phyloP scores from a whole-genome alignment of 352 stramenopile genomes.

The Aphanomyces cochlioides region DNA sequence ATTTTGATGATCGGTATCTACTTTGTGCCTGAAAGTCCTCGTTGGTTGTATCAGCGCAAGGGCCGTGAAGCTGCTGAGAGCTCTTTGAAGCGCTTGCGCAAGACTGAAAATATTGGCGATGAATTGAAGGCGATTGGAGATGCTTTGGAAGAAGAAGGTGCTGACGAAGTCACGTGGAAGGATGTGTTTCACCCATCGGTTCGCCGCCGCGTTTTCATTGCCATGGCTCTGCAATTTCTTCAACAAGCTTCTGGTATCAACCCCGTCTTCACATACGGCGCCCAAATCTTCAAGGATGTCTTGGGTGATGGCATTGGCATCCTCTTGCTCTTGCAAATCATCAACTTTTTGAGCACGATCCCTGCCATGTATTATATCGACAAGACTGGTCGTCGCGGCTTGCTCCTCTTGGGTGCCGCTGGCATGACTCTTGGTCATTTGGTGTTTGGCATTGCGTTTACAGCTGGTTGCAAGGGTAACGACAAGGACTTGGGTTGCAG shows the following conservation, averaged over 20 bases:
- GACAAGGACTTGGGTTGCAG: constrained; percentile 33
- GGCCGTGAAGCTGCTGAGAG: constrained; percentile 35
- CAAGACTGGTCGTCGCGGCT: constrained; percentile 36
- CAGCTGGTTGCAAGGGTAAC: constrained; percentile 38
- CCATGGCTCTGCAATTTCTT: constrained; percentile 39
- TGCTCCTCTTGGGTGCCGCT: constrained; percentile 42
- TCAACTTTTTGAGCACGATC: constrained; percentile 45
- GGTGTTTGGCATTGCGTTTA: constrained; percentile 41
- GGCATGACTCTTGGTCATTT: constrained; percentile 47
- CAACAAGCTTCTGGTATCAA: constrained; percentile 49
- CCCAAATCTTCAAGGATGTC: constrained; percentile 43
- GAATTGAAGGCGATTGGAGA: constrained; percentile 50
- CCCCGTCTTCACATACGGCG: constrained; percentile 42
- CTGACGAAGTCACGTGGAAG: constrained; percentile 31
- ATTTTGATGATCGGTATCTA: constrained; percentile 47
- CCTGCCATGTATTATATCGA: constrained; percentile 45
- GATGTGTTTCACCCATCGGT: constrained; percentile 45
- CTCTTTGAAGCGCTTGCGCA: constrained; percentile 37
- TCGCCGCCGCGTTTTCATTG: constrained; percentile 37
- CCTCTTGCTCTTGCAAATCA: constrained; percentile 38
- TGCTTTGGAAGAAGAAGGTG: constrained; percentile 39
- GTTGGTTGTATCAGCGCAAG: constrained; percentile 48
- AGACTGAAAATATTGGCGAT: constrained; percentile 33
- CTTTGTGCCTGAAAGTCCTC: constrained; percentile 48
- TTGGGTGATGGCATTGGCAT: constrained; percentile 38